Evolutionary conservation across 352 stramenopile species (phyloP).

Genomic region (Globisporangium nagaii): DNA sequence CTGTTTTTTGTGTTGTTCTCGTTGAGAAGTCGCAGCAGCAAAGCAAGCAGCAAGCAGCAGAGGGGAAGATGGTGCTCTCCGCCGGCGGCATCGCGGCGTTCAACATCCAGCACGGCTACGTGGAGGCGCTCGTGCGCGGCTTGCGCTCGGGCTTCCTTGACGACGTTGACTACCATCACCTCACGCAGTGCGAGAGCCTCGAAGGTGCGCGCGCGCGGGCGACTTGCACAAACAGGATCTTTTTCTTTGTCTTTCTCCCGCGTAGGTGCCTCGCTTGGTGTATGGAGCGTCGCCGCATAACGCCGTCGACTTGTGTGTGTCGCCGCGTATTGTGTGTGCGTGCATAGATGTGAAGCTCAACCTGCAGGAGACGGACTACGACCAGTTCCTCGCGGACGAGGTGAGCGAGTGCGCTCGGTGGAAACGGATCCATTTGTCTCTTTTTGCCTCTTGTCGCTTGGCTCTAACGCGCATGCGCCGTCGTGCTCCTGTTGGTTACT

Average conservation of each 20-base stretch:
- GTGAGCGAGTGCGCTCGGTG: conserved; percentile 30
- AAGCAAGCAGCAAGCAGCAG: neutral
- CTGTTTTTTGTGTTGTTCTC: too few relatives aligned
- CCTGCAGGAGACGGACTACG: conserved; percentile 98
- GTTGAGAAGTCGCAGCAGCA: too few relatives aligned
- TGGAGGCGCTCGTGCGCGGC: conserved; percentile 95
- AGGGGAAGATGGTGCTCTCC: conserved; percentile 38
- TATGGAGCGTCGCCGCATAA: neutral
- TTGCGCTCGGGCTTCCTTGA: conserved; percentile 90
- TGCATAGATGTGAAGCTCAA: conserved; percentile 89
- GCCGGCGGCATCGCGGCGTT: conserved; percentile 92
- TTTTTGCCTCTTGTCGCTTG: conserved; percentile 22
- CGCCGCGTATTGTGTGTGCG: neutral
- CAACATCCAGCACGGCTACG: conserved; percentile 98
- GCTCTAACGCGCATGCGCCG: neutral
- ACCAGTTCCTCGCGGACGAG: conserved; percentile 94
- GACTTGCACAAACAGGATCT: conserved; percentile 4
- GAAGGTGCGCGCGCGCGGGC: conserved; percentile 44
- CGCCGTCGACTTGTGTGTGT: neutral
- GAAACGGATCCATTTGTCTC: conserved; percentile 13
- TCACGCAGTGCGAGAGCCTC: conserved; percentile 88
- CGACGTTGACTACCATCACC: conserved; percentile 88
- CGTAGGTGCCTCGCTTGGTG: neutral
- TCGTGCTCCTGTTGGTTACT: neutral
- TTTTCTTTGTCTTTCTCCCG: neutral